Evolutionary conservation across 306 rosid genomes (phyloP), one percentile per base, ranked within the genome.

Genomic region (Dalbergia cochinchinensis): DNA sequence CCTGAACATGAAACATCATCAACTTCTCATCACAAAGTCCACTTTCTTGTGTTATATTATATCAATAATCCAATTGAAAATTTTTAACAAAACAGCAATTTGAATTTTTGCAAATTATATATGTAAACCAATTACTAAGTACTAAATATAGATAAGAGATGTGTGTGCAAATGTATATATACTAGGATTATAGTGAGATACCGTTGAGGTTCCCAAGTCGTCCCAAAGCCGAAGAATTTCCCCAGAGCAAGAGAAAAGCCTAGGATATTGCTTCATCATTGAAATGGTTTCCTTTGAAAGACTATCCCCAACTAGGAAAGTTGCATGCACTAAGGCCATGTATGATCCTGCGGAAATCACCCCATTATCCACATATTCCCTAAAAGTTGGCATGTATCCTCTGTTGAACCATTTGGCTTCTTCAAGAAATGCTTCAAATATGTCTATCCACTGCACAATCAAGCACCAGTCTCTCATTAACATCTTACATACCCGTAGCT

Each of bases 221-320:
- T 87, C 88, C 90, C 88, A 87, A 16, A 84, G 68, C 8, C 90
- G 76, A 58, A 87, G 90, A 65, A 87, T 84, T 74, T 87, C 80
- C 4, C 90, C 88, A 1, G 84, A 57, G 19, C 85, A 82, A 41
- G 77, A 58, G 61, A 87, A 87, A 50, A 81, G 86, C 48, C 88
- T 84, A 3, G 90, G 88, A 65, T 87, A 74, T 71, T 78, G 73
- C 16, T 80, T 84, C 80, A 78, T 69, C 80, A 11, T 64, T 6
- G 88, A 74, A 59, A 87, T 42, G n/a, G 73, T 82, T 65, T 84
- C 82, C 19, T 75, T 66, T 41, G 86, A 78, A 48, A 84, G 41
- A 63, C 53, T 7, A 57, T 84, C 61, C 4, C 88, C 90, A 12
- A 78, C 55, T 8, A 87, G 84, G 58, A 87, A 84, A 67, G 80